Percentiles rank a stretch among this genome's conserved stretches.
phyloP scores from a whole-genome alignment of 148 eudicot genomes.

The Beta vulgaris region DNA sequence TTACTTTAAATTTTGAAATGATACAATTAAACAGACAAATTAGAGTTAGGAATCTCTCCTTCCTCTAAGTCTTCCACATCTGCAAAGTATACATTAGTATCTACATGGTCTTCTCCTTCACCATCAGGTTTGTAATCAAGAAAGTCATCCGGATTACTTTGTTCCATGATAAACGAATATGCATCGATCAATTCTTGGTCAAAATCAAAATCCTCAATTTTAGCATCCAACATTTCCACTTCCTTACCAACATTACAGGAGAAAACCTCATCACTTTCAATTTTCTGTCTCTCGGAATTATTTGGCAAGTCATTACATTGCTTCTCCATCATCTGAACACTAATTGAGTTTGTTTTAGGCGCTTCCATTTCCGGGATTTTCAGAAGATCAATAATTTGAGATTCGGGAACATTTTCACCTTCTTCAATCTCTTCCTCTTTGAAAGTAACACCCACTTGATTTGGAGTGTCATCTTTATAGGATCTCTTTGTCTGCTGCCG shows the following conservation, averaged over 20 bases:
- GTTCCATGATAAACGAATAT: conserved; percentile 49
- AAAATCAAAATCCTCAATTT: conserved; percentile 52
- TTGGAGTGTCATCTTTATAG: conserved; percentile 26
- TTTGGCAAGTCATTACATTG: conserved; percentile 21
- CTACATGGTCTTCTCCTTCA: conserved; percentile 19
- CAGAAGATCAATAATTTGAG: conserved; percentile 55
- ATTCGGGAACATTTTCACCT: conserved; percentile 43
- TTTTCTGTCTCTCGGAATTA: background rate
- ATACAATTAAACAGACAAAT: conserved; percentile 12
- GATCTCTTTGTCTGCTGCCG: conserved; percentile 34
- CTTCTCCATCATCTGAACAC: conserved; percentile 17
- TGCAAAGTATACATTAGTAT: conserved; percentile 16
- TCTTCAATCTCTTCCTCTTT: conserved; percentile 76
- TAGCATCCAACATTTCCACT: conserved; percentile 29
- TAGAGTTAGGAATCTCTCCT: conserved; percentile 66
- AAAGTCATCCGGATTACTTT: conserved; percentile 61
- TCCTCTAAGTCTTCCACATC: conserved; percentile 74
- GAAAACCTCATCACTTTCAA: conserved; percentile 15
- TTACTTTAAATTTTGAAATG: background rate
- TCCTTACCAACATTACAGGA: conserved; percentile 22
- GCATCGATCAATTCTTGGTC: conserved; percentile 59
- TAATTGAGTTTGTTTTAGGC: background rate
- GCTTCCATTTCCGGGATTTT: conserved; percentile 16
- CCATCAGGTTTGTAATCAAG: conserved; percentile 46
- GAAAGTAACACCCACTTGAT: conserved; percentile 48